Evolutionary conservation across 1,284 basidiomycete species (phyloP), one percentile per base, ranked within the genome.

Genomic region (Ganoderma meredithae): DNA sequence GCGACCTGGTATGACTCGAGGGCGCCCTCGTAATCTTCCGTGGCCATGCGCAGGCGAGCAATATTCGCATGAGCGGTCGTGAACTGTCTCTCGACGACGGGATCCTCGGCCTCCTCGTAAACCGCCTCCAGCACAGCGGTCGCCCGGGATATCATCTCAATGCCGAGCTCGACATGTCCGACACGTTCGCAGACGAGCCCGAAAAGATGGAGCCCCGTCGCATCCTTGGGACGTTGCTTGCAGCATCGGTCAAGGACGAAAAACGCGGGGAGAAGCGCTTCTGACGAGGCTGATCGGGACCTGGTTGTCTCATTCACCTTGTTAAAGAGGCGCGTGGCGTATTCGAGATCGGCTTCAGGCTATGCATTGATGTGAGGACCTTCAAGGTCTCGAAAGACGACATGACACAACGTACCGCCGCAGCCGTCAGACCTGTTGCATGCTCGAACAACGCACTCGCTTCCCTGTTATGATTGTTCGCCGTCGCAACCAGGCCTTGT

Each of bases 41-140:
- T 76, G 0, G 90, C 84, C 12, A 98, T 82, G 13, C 88, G 85
- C 31, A 98, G 80, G 19, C 98, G 88, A 0, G 92, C 98, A 8
- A 96, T 82, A 70, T 95, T 98, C 43, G 87, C 83, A 69, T 96
- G 93, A 0, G 96, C 95, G 40, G 96, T 88, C 8, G 89, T 89
- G 77, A 94, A 99, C 69, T 88, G 89, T 33, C 85, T 81, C 78
- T 98, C 97, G 19, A 95, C 87, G 22, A 84, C 81, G 0, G 89
- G 76, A 62, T 94, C 92, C 77, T 99, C 98, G 1, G 87, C 88
- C 63, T 91, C 89, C 78, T 99, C 98, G 79, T 98, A 99, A 39
- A 88, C 85, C 2, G 90, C 85, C 79, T 99, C 98, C 27, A 99
- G 83, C 15, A 97, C 83, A 1, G 80, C 70, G 5, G 95, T 92